Conservation (phyloP, 2,329 filamentous ascomycete genomes). For the Pseudogymnoascus sp. region DNA sequence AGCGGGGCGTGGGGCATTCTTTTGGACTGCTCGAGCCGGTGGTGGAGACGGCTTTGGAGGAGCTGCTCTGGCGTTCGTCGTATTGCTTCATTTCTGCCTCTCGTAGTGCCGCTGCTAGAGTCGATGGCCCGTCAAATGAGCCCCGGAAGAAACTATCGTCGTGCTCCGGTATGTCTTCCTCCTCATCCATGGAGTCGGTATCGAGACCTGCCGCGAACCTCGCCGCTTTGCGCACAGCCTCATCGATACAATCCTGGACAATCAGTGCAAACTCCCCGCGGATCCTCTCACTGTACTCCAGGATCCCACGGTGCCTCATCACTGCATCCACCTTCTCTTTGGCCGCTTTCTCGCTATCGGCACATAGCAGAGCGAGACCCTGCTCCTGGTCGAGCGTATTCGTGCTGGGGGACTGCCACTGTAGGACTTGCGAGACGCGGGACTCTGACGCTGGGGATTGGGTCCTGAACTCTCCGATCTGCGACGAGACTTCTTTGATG, state of each 20-base stretch:
- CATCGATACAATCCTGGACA: constrained; percentile 92
- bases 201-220: constrained; percentile 78
- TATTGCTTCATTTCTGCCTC: constrained; percentile 22
- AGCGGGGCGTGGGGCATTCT: constrained; percentile 85
- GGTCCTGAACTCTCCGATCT: constrained; percentile 72
- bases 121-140: constrained; percentile 51
- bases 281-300: constrained; percentile 94
- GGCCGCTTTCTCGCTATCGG: constrained; percentile 78
- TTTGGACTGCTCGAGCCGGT: constrained; percentile 83
- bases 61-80: constrained; percentile 35
- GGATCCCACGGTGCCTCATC: constrained; percentile 79
- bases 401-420: constrained; percentile 92
- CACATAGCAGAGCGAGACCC: constrained; percentile 76
- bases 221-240: constrained; percentile 81
- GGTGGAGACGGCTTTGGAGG: constrained; percentile 58
- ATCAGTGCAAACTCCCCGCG: constrained; percentile 86
- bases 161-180: constrained; percentile 36
- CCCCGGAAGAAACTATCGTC: constrained; percentile 46
- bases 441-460: constrained; percentile 95
- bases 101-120: constrained; percentile 46
- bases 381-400: constrained; percentile 91
- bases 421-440: constrained; percentile 83
- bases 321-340: constrained; percentile 89
- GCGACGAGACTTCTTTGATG: constrained; percentile 72
- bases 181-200: constrained; percentile 60